These are phyloP conservation scores for Ustilago loliicola DNA, from an alignment of 1,284 basidiomycete genomes.

Conservation along the genomic window DNA sequence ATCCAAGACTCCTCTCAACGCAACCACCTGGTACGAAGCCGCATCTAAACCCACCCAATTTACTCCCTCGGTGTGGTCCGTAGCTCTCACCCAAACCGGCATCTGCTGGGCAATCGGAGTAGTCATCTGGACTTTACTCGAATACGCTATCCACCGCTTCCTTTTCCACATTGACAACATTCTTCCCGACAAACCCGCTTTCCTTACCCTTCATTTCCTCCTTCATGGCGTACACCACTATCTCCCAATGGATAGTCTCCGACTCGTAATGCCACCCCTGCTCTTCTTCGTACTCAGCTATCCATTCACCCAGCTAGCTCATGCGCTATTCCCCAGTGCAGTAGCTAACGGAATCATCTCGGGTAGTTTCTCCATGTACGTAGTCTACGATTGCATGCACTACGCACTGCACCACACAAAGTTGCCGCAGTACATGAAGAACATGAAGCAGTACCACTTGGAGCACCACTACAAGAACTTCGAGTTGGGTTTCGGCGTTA, in stretches of 20 bases:
- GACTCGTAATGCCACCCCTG: slow-evolving; percentile 96
- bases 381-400: slow-evolving; percentile 72
- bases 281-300: slow-evolving; percentile 84
- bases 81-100: slow-evolving; percentile 71
- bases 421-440: slow-evolving; percentile 86
- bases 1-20: slow-evolving; percentile 30
- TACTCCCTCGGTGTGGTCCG: slow-evolving; percentile 33
- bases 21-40: slow-evolving; percentile 67
- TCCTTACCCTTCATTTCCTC: slow-evolving; percentile 90
- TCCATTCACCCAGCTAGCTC: slow-evolving; percentile 90
- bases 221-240: slow-evolving; percentile 98
- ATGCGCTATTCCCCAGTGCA: slow-evolving; percentile 82
- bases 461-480: slow-evolving; percentile 93
- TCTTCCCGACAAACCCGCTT: slow-evolving; percentile 85
- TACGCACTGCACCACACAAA: slow-evolving; percentile 70
- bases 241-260: slow-evolving; percentile 86
- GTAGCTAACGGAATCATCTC: slow-evolving; percentile 94
- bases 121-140: slow-evolving; percentile 93
- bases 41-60: slow-evolving; percentile 73
- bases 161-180: slow-evolving; percentile 95
- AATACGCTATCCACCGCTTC: slow-evolving; percentile 96
- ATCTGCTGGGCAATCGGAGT: slow-evolving; percentile 83
- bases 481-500: slow-evolving; percentile 98
- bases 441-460: slow-evolving; percentile 97
- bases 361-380: slow-evolving; percentile 91